Evolutionary conservation across 2,329 filamentous ascomycete species (phyloP).

Genomic region (Aulographum hederae): DNA sequence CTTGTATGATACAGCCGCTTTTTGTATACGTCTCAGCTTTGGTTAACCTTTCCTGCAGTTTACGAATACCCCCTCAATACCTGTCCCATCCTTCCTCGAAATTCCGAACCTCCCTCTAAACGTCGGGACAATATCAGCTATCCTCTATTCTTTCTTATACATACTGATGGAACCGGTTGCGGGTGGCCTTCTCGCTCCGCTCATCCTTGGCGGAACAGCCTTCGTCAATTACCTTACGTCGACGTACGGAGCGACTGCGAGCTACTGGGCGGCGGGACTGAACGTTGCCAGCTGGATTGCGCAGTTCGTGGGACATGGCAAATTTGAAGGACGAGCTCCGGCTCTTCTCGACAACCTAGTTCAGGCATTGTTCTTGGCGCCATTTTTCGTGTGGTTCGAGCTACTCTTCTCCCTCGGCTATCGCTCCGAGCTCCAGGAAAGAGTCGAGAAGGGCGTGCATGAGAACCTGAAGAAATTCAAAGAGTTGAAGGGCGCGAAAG

Average conservation of each 20-base stretch:
- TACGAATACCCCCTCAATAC: slow-evolving; percentile 36
- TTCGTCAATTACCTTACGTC: slow-evolving; percentile 56
- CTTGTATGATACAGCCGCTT: slow-evolving; percentile 39
- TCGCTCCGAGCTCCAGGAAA: slow-evolving; percentile 65
- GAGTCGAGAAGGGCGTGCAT: slow-evolving; percentile 59
- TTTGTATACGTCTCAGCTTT: neutral
- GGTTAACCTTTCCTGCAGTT: slow-evolving; percentile 20
- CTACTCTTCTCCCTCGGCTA: slow-evolving; percentile 82
- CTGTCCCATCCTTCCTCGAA: slow-evolving; percentile 33
- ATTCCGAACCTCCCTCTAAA: slow-evolving; percentile 41
- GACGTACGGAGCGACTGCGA: slow-evolving; percentile 39
- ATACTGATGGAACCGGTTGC: slow-evolving; percentile 88
- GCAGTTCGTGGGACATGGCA: slow-evolving; percentile 84
- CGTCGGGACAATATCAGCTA: slow-evolving; percentile 35
- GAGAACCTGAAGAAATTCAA: slow-evolving; percentile 59
- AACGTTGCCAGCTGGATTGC: slow-evolving; percentile 66
- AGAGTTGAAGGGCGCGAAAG: slow-evolving; percentile 32
- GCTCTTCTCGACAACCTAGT: slow-evolving; percentile 80
- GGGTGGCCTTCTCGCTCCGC: slow-evolving; percentile 54
- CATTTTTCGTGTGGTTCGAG: slow-evolving; percentile 95
- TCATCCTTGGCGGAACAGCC: slow-evolving; percentile 60
- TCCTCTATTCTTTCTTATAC: slow-evolving; percentile 62
- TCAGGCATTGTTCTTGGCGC: slow-evolving; percentile 81
- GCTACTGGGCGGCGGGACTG: slow-evolving; percentile 47
- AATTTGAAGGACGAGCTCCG: slow-evolving; percentile 73